Evolutionary conservation across 345 rosid species (phyloP), one percentile per base, ranked within the genome.

Genomic region (Carallia brachiata): DNA sequence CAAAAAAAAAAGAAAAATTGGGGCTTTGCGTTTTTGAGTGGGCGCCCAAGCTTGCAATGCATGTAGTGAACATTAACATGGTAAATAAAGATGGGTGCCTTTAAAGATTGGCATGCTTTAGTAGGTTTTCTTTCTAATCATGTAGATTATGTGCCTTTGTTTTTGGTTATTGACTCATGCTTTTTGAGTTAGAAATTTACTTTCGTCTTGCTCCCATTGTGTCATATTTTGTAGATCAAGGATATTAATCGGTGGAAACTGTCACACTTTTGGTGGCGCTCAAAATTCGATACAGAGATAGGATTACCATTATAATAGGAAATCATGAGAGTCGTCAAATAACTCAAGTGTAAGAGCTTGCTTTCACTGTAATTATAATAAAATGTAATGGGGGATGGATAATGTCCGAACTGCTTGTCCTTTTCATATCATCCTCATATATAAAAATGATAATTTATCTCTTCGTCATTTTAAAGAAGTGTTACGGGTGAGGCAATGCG

Each of bases 241-340:
- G 81, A 62, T 78, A 78, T 70, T 78, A 78, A 66, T 78, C 78
- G 2, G 81, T 78, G 74, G 81, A 78, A 63, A 78, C 81, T 36
- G 81, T 78, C 58, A 69, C 81, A 15, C 78, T 78, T 65, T 78
- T 78, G 62, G 81, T 78, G 68, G 75, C 75, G 27, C 56, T 78
- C 55, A 78, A 78, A 66, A 77, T 78, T 56, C 81, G 81, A 34
- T 77, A 77, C 65, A 64, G 81, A 60, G 81, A 77, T 53, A 73
- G 81, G 77, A 77, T 77, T 66, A 77, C 77, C 27, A 73, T 77
- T 65, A 59, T 77, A 32, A 77, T 77, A 77, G 81, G 81, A 34
- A 77, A 77, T 65, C 81, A 77, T 7, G 81, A 77, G 70, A 77
- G 81, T 61, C 74, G 81, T 54, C 81, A 78, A 66, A 78, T 73